phyloP scores from a whole-genome alignment of 352 stramenopile species.

The Pythium dissimile region DNA sequence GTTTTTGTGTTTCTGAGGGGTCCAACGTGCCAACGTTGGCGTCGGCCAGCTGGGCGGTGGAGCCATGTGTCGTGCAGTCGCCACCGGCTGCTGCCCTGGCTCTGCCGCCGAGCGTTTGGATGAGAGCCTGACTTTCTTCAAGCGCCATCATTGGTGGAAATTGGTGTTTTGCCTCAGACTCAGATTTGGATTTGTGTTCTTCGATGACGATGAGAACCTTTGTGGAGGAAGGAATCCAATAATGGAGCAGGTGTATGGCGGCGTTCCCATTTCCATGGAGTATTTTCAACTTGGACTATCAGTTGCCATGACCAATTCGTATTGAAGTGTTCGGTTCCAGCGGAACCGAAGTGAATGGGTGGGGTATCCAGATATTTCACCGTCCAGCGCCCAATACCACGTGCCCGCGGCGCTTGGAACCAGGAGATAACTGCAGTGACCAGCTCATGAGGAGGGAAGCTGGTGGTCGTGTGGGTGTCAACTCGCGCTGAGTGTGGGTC shows the following conservation, averaged over 20 bases:
- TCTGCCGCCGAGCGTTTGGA: slow-evolving; percentile 10
- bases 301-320: neutral
- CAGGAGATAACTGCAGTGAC: no score
- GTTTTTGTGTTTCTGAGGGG: neutral
- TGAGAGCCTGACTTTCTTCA: neutral
- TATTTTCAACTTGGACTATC: no score
- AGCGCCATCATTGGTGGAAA: slow-evolving; percentile 2
- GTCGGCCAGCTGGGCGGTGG: slow-evolving; percentile 11
- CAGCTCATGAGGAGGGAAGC: neutral
- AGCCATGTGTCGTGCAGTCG: slow-evolving; percentile 22
- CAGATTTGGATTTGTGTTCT: neutral
- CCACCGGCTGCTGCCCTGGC: slow-evolving; percentile 17
- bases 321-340: neutral
- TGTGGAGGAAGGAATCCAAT: neutral
- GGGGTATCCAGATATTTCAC: no score
- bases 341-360: neutral
- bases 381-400: no score
- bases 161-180: slow-evolving; percentile 2
- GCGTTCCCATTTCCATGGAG: neutral
- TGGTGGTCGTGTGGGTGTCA: neutral
- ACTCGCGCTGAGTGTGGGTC: neutral
- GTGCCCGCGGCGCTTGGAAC: no score
- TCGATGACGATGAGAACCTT: no score
- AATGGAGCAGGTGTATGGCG: neutral
- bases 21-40: neutral